Evolutionary conservation across 768 basidiomycete genomes (phyloP), one percentile per base, ranked within the genome.

Genomic region (Asterophora lycoperdoides): DNA sequence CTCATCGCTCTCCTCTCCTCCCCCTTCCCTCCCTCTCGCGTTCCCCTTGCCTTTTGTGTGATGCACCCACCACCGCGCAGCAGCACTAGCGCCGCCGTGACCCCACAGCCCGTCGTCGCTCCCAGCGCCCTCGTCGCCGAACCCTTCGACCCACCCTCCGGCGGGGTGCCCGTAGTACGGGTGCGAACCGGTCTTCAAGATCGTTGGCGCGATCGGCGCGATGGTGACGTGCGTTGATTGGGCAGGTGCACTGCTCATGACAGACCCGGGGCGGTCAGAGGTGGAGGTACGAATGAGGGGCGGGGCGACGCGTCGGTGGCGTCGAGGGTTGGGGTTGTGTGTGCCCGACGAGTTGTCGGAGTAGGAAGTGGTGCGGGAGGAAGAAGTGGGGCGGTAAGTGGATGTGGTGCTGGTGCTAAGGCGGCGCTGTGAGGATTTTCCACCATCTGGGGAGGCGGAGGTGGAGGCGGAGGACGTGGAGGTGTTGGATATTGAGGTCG

Each of bases 181-280:
- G 9, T 74, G 68, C 1, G 76, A 72, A 8, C 73, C 79, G 14
- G 89, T 89, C 72, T 98, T 99, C 55, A 98, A 75, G 39, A 89
- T 78, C 4, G 96, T 94, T 7, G 80, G 79, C 26, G 77, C 73
- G 50, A 78, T 78, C 10, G 69, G 74, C 14, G 69, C 77, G 53
- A 75, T 77, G 17, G 68, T 75, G 37, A 77, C 74, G 54, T 71
- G 66, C 5, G 57, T 17, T 32, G 42, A 33, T 20, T 54, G 39
- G 42, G 20, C 28, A 38, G 11, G 30, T 51, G 39, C 6, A 23
- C 23, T 23, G 36, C 43, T 48, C 9, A 45, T 33, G 7, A 34
- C 18, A 39, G 9, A 10, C 30, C 39, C 37, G 4, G 46, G 18
- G 17, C 38, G 29, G 9, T 56, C 54, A 19, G 18, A 23, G 20